Conservation (phyloP, 2,329 filamentous ascomycete species). For the Penicillium sp. region DNA sequence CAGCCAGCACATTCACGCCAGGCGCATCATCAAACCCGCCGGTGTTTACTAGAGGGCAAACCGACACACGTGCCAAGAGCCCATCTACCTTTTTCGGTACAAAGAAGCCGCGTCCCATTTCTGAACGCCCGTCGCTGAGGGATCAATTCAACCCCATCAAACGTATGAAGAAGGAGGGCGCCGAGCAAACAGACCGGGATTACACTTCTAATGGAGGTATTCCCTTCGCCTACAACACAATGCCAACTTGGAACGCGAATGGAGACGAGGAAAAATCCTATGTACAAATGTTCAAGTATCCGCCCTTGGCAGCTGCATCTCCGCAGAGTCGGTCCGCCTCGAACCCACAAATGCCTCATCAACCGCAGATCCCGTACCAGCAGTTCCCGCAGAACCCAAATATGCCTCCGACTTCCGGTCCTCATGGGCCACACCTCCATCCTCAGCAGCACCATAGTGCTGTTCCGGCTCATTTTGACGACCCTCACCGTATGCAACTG, state of each 20-base stretch:
- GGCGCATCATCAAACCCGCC: conserved; percentile 67
- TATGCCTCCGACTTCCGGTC: conserved; percentile 70
- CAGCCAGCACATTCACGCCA: conserved; percentile 81
- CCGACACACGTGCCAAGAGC: conserved; percentile 53
- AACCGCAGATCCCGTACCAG: conserved; percentile 82
- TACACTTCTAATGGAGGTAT: conserved; percentile 82
- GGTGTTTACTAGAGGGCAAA: conserved; percentile 59
- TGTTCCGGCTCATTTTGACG: conserved; percentile 71
- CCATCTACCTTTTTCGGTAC: conserved; percentile 65
- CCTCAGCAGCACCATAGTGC: conserved; percentile 73
- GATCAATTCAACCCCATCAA: conserved; percentile 68
- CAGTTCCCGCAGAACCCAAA: conserved; percentile 78
- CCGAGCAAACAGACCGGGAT: conserved; percentile 60
- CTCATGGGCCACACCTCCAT: conserved; percentile 78
- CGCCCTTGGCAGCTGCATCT: conserved; percentile 63
- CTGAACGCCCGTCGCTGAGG: conserved; percentile 59
- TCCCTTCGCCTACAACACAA: conserved; percentile 80
- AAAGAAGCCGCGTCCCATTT: conserved; percentile 70
- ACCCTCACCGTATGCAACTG: conserved; percentile 86
- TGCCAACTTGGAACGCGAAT: conserved; percentile 77
- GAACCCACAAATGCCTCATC: conserved; percentile 75
- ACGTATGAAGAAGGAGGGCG: conserved; percentile 69
- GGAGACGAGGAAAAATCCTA: conserved; percentile 79
- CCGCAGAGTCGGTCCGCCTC: conserved; percentile 67
- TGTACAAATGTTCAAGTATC: conserved; percentile 77